Evolutionary conservation across 176 grass and related monocot genomes (phyloP), one percentile per base, ranked within the genome.

Genomic region (Cymbopogon citratus): DNA sequence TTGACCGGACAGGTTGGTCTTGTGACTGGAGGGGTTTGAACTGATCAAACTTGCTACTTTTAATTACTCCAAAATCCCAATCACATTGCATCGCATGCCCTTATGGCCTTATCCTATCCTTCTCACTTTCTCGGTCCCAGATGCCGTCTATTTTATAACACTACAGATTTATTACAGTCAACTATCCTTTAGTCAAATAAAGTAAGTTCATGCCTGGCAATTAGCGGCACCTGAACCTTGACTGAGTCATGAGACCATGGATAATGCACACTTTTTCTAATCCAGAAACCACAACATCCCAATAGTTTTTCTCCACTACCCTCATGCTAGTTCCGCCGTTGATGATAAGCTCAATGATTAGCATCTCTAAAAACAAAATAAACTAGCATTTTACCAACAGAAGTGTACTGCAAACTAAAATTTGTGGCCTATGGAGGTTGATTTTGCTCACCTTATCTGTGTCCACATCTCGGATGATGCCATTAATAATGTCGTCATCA

Each of bases 401-500:
- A 68, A 6, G 70, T 72, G 52, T 54, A 27, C 1, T 64, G 33
- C 24, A 72, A 13, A 19, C 15, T 38, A 71, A 44, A 9, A 59
- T 63, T 78, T 11, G 4, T 80, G 34, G 28, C 48, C 1, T 62
- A 56, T 4, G 16, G 8, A 81, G 46, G 73, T 25, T 41, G 67
- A 54, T 62, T 77, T 59, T 54, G 51, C 88, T 83, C 21, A 93
- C 94, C 94, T 97, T 97, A 63, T 97, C 94, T 59, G 78, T 97
- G 76, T 97, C 94, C 31, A 93, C 91, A 71, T 97, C 94, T 21
- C 71, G 71, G 36, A 97, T 85, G 83, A 97, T 97, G 80, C 91
- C 60, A 81, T 81, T 85, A 33, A 97, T 80, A 76, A 97, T 80
- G 27, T 97, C 94, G 69, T 97, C 94, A 84, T 66, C 81, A 65